Evolutionary conservation across 331 rosid genomes (phyloP).

Genomic region (Saraca asoca): DNA sequence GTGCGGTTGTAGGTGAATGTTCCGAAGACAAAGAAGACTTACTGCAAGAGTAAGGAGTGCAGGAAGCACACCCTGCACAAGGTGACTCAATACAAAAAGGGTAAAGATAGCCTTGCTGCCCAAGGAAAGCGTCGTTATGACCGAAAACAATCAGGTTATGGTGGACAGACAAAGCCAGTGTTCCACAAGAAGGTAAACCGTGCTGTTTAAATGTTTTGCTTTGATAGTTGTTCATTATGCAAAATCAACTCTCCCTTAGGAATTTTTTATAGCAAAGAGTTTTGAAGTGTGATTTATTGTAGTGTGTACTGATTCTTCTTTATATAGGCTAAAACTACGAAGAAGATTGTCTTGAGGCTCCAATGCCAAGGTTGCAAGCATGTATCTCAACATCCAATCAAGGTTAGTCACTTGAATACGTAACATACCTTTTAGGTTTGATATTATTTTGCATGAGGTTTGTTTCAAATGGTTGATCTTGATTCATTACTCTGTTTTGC

Average conservation of each 20-base stretch:
- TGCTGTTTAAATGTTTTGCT: too few relatives aligned
- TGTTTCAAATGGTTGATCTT: constrained; percentile 11
- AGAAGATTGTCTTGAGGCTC: constrained; percentile 80
- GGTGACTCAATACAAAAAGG: constrained; percentile 91
- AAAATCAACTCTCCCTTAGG: too few relatives aligned
- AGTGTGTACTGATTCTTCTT: not conserved
- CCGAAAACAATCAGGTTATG: constrained; percentile 91
- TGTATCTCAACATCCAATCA: constrained; percentile 73
- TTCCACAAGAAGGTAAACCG: constrained; percentile 74
- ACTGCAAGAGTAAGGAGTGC: constrained; percentile 97
- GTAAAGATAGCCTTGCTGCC: constrained; percentile 82
- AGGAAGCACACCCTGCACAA: constrained; percentile 90
- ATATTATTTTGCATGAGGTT: not conserved
- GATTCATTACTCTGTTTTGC: constrained; percentile 35
- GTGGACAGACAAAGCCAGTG: constrained; percentile 91
- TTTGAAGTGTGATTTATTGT: too few relatives aligned
- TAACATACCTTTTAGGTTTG: not conserved
- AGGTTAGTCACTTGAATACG: constrained; percentile 38
- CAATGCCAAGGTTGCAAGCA: constrained; percentile 89
- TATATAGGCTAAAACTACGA: constrained; percentile 77
- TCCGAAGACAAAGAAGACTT: constrained; percentile 95
- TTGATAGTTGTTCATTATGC: too few relatives aligned
- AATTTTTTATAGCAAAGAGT: too few relatives aligned
- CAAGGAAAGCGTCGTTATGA: constrained; percentile 96
- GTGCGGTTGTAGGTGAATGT: constrained; percentile 71